Base-by-base conservation (phyloP, 2,329 filamentous ascomycete genomes). In the Arthrobotrys megalospora region DNA sequence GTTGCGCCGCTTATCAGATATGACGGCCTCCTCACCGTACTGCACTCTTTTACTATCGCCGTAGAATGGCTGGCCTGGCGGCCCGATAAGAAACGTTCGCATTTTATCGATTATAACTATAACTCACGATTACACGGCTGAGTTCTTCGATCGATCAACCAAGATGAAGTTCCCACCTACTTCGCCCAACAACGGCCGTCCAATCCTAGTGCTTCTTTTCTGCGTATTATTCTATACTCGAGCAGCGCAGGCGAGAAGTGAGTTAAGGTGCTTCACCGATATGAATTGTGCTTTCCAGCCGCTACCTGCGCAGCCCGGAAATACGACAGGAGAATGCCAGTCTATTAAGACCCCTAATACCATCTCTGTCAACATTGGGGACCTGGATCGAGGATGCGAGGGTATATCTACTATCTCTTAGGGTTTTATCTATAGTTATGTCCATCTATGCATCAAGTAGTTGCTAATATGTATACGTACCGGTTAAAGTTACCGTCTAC, bases 241-340 rank as follows among this genome's bases (percentile, higher is more conserved):
- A 21, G 21, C 5, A 47, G 32, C 28, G n/a, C 11, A 14, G 12
- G 67, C 48, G 28, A 28, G 24, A 41, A 65, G 52, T 5, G 55
- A 65, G 6, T 55, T 77, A 50, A 70, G 70, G 32, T 65, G 65
- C 1, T 70, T 53, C 21, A 70, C 72, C 19, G 72, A 77, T 66
- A 47, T 47, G 12, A 65, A 66, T 16, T 77, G 72, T 16, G 48
- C 24, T 38, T 70, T 70, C 48, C 55, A 38, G 0, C 72, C 65
- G 41, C 58, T 58, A 11, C 11, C 4, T 14, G 41, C 72, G 5
- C 72, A 77, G 21, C 52, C 38, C 19, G 65, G 72, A 19, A 58
- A 65, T 2, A 55, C 72, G 6, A 64, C 38, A 1, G 72, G 66
- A 11, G 6, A 32, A 7, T 77, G 72, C 16, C 55, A 70, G 58